These are phyloP conservation scores for Candolleomyces eurysporus DNA, from an alignment of 768 basidiomycete genomes.

Conservation along the genomic window DNA sequence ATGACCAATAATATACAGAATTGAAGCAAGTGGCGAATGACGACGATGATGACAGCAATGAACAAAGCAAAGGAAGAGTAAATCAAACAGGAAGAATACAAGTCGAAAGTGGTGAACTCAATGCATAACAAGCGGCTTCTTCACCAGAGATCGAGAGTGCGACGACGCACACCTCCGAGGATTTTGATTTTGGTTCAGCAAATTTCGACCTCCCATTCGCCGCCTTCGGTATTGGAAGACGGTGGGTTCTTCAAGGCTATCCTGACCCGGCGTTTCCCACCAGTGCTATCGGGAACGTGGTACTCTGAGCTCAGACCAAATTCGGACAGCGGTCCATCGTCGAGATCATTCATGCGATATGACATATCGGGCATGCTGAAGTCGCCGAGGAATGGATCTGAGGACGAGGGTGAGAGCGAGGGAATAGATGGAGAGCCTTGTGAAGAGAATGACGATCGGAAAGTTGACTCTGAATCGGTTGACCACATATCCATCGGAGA, in stretches of 20 bases:
- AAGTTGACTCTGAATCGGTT: slow-evolving; percentile 12
- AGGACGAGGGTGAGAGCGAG: slow-evolving; percentile 38
- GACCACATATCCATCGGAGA: slow-evolving; percentile 18
- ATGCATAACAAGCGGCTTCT: neutral
- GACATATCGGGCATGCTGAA: slow-evolving; percentile 36
- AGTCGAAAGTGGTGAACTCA: slow-evolving; percentile 7
- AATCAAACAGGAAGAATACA: slow-evolving; percentile 6
- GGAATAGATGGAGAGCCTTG: slow-evolving; percentile 30
- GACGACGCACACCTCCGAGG: slow-evolving; percentile 6
- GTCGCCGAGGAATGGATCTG: slow-evolving; percentile 61
- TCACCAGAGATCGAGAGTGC: too few species aligned
- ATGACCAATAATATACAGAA: slow-evolving; percentile 9
- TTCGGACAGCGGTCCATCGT: slow-evolving; percentile 10
- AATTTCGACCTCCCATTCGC: slow-evolving; percentile 78
- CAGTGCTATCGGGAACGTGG: slow-evolving; percentile 30
- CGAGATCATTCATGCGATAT: slow-evolving; percentile 33
- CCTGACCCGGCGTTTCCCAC: slow-evolving; percentile 54
- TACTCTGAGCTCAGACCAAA: slow-evolving; percentile 39
- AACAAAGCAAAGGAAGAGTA: slow-evolving; percentile 4
- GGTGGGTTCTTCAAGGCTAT: slow-evolving; percentile 66
- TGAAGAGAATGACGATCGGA: slow-evolving; percentile 13
- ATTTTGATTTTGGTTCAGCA: slow-evolving; percentile 39
- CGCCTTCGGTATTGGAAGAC: slow-evolving; percentile 56
- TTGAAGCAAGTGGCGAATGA: slow-evolving; percentile 9
- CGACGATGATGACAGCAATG: slow-evolving; percentile 10